These are phyloP conservation scores for Arachnomyces sp. DNA, from an alignment of 2,329 filamentous ascomycete genomes.

Conservation along the genomic window DNA sequence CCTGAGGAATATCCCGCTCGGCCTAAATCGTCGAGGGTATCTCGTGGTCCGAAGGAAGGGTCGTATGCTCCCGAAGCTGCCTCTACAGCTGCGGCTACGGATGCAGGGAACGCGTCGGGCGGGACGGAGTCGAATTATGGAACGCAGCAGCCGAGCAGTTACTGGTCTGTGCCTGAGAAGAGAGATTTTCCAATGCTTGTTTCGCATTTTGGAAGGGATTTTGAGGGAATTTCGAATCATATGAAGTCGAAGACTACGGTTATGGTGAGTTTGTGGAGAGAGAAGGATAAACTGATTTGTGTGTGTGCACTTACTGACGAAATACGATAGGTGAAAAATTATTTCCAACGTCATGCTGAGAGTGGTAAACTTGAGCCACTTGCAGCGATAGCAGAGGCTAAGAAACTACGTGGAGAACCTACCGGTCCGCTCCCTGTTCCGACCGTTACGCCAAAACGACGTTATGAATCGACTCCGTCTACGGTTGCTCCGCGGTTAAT, in stretches of 20 bases:
- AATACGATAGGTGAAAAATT: slow-evolving; percentile 40
- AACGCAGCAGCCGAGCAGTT: slow-evolving; percentile 40
- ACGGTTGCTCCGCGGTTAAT: slow-evolving; percentile 34
- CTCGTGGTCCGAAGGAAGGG: neutral
- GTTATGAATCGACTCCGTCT: slow-evolving; percentile 40
- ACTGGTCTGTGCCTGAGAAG: slow-evolving; percentile 46
- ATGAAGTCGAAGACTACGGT: slow-evolving; percentile 48
- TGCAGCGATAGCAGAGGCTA: slow-evolving; percentile 36
- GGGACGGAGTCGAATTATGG: slow-evolving; percentile 26
- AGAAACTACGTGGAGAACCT: slow-evolving; percentile 38
- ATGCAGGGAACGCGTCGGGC: slow-evolving; percentile 4
- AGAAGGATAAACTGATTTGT: neutral
- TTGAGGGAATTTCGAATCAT: slow-evolving; percentile 41
- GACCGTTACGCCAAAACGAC: slow-evolving; percentile 38
- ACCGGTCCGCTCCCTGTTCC: slow-evolving; percentile 37
- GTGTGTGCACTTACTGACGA: slow-evolving; percentile 3
- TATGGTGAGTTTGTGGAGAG: slow-evolving; percentile 34
- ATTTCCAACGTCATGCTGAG: slow-evolving; percentile 39
- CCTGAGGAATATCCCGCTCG: slow-evolving; percentile 1
- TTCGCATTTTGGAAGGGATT: slow-evolving; percentile 42
- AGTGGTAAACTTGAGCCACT: slow-evolving; percentile 38
- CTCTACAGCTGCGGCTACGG: slow-evolving; percentile 11
- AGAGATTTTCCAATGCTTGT: slow-evolving; percentile 40
- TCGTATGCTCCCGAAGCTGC: neutral
- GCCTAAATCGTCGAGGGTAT: neutral